These are phyloP conservation scores for Kalanchoe fedtschenkoi DNA, from an alignment of 164 flowering plant species.

Conservation along the genomic window DNA sequence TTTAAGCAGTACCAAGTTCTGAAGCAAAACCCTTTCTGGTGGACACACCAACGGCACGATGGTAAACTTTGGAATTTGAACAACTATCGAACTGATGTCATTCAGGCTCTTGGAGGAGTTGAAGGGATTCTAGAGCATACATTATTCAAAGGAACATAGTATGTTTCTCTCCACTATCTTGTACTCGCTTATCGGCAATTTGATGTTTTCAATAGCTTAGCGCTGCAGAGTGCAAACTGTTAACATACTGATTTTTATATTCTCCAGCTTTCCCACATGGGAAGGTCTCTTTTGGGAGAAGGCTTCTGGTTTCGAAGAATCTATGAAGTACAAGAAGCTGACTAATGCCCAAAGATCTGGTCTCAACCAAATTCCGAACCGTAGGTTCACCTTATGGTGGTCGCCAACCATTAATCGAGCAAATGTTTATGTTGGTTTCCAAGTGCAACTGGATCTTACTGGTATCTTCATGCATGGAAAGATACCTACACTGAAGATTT, in stretches of 20 bases:
- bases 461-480: conserved; percentile 99
- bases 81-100: conserved; percentile 96
- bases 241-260: background rate
- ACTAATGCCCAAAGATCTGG: conserved; percentile 99
- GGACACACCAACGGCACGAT: conserved; percentile 99
- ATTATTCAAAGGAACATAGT: conserved; percentile 98
- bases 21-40: conserved; percentile 99
- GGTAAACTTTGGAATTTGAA: conserved; percentile 99
- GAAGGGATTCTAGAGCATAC: conserved; percentile 99
- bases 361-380: conserved; percentile 95
- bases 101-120: conserved; percentile 99
- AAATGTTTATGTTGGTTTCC: conserved; percentile 98
- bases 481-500: conserved; percentile 96
- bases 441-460: conserved; percentile 91
- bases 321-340: conserved; percentile 97
- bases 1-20: conserved; percentile 97
- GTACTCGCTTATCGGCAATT: background rate
- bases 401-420: conserved; percentile 97
- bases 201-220: background rate
- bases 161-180: conserved; percentile 18
- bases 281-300: conserved; percentile 99
- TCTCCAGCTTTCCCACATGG: conserved; percentile 93
- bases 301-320: conserved; percentile 99
- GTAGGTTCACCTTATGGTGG: conserved; percentile 99
- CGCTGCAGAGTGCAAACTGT: no score